Conservation (phyloP, 2,329 filamentous ascomycete species). For the Penicillium sp. region DNA sequence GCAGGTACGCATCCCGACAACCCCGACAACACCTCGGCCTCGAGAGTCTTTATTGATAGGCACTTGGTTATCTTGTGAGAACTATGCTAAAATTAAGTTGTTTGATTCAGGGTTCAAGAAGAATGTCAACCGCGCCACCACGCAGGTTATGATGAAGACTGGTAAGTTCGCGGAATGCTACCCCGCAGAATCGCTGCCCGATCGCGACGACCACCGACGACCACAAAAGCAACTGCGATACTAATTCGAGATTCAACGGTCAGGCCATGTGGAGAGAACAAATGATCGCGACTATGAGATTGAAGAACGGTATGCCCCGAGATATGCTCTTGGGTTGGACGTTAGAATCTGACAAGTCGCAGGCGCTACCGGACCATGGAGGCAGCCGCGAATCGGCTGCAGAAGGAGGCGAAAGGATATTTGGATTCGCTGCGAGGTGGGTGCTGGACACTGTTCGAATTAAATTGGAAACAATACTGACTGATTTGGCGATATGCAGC, state of each 20-base stretch:
- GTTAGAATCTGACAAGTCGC: conserved; percentile 20
- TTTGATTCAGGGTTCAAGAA: conserved; percentile 78
- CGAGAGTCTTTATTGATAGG: not conserved
- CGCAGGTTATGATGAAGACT: conserved; percentile 99
- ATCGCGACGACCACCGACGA: not conserved
- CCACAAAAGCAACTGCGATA: not conserved
- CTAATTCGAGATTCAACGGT: not conserved
- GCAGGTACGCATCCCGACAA: conserved; percentile 53
- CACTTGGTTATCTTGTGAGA: not conserved
- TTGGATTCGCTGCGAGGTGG: conserved; percentile 87
- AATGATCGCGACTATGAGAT: conserved; percentile 99
- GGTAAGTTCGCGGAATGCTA: conserved; percentile 49
- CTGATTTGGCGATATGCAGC: conserved; percentile 52
- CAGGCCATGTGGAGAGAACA: conserved; percentile 94
- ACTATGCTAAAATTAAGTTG: not conserved
- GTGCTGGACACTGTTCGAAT: conserved; percentile 11
- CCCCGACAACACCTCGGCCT: not conserved
- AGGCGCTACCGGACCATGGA: conserved; percentile 98
- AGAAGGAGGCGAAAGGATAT: conserved; percentile 98
- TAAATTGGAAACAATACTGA: not conserved
- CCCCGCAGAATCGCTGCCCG: conserved; percentile 17
- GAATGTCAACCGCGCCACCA: conserved; percentile 97
- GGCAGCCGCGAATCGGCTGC: conserved; percentile 82
- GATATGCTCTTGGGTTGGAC: not conserved
- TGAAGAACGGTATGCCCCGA: conserved; percentile 70